Percentiles rank a stretch among this genome's conserved stretches.
phyloP scores from a whole-genome alignment of 768 basidiomycete species.

The Russula dissimulans region DNA sequence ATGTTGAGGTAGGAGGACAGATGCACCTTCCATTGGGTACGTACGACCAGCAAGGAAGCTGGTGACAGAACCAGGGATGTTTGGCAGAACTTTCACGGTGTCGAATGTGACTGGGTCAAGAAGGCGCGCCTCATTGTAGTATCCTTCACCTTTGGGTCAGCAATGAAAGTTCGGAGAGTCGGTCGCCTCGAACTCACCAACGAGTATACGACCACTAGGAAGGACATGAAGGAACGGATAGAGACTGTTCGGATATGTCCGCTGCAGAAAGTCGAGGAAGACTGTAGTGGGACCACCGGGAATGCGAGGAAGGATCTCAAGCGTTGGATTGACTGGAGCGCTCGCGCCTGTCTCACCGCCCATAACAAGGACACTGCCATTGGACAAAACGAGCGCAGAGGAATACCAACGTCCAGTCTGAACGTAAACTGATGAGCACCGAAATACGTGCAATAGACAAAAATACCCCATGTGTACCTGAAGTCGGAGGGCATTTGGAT shows the following conservation, averaged over 20 bases:
- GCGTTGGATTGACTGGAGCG: slow-evolving; percentile 52
- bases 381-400: slow-evolving; percentile 55
- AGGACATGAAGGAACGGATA: slow-evolving; percentile 72
- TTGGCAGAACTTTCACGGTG: slow-evolving; percentile 52
- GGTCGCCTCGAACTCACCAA: slow-evolving; percentile 39
- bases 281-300: slow-evolving; percentile 51
- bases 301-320: slow-evolving; percentile 65
- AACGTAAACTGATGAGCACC: background rate
- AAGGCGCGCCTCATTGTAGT: slow-evolving; percentile 76
- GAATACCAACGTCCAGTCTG: slow-evolving; percentile 68
- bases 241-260: slow-evolving; percentile 73
- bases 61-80: slow-evolving; percentile 66
- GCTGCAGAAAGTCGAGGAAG: slow-evolving; percentile 53
- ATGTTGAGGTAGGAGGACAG: slow-evolving; percentile 57
- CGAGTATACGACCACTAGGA: slow-evolving; percentile 60
- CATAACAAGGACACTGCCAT: slow-evolving; percentile 65
- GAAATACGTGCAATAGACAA: background rate
- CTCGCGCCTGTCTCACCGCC: slow-evolving; percentile 74
- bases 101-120: slow-evolving; percentile 57
- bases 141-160: slow-evolving; percentile 33
- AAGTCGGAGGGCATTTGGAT: slow-evolving; percentile 43
- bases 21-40: slow-evolving; percentile 69
- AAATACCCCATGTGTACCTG: slow-evolving; percentile 37
- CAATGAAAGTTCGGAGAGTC: background rate
- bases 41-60: slow-evolving; percentile 66